Percentiles rank a stretch among this genome's conserved stretches.
These are phyloP conservation scores for Polychaeton citri DNA, from an alignment of 2,329 filamentous ascomycete species.

Conservation along the genomic window DNA sequence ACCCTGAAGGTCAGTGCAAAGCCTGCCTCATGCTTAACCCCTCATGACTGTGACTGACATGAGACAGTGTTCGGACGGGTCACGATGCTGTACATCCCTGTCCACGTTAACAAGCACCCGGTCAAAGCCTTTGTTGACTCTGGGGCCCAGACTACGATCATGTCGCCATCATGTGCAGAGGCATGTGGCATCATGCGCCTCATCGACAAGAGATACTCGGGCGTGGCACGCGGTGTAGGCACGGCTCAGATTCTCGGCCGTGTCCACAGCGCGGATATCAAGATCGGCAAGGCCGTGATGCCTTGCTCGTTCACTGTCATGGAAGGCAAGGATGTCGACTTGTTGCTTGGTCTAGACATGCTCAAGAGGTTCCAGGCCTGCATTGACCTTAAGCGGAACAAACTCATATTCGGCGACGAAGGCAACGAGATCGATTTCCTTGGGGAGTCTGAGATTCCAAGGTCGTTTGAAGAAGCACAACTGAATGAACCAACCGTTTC, in stretches of 20 bases:
- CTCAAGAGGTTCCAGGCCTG: conserved; percentile 87
- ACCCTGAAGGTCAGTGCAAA: conserved; percentile 66
- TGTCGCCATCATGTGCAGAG: conserved; percentile 88
- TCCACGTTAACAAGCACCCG: conserved; percentile 82
- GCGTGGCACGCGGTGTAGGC: conserved; percentile 84
- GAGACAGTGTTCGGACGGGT: conserved; percentile 75
- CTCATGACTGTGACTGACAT: neutral
- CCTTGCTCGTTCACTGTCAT: conserved; percentile 97
- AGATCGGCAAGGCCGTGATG: conserved; percentile 74
- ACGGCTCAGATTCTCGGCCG: conserved; percentile 90
- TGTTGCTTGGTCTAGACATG: conserved; percentile 91
- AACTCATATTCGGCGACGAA: conserved; percentile 61
- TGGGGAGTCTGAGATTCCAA: conserved; percentile 89
- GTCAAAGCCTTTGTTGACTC: conserved; percentile 97
- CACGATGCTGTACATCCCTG: conserved; percentile 90
- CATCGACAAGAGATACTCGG: conserved; percentile 82
- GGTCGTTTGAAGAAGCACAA: conserved; percentile 55
- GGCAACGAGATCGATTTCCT: conserved; percentile 81
- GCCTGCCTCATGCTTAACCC: too few species aligned
- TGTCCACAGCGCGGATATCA: conserved; percentile 90
- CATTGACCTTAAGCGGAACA: conserved; percentile 76
- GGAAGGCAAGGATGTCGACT: conserved; percentile 93
- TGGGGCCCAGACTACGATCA: conserved; percentile 94
- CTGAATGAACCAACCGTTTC: conserved; percentile 70
- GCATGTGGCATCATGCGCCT: conserved; percentile 91